Base-by-base conservation (phyloP, 495 filamentous ascomycete species). In the Poronia punctata region DNA sequence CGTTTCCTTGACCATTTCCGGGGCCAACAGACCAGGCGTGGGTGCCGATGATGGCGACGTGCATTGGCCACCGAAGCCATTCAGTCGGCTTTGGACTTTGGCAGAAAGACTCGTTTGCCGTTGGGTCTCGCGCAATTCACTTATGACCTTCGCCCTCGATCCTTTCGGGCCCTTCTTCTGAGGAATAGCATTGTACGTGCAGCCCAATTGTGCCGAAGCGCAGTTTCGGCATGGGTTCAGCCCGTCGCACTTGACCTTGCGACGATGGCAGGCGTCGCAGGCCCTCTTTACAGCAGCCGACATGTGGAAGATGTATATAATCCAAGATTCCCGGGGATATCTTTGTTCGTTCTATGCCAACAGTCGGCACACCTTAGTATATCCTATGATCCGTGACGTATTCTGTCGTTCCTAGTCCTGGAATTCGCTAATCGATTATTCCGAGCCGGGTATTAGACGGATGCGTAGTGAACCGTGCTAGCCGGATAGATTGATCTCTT, bases 111-210 rank as follows among this genome's bases (percentile, higher is more conserved):
- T 81, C 12, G 71, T 71, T 46, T 81, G 74, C 46, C 68, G 66
- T 46, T 84, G 79, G 9, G 65, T 83, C 56, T 82, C 77, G 47
- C 80, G 72, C 23, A 88, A 63, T 56, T 88, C 82, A 45, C 74
- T 83, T 52, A 93, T 86, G 35, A 89, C 79, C 64, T 87, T 90
- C 27, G 86, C 85, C 38, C 84, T 67, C 49, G 76, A 82, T 40
- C 85, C 84, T 60, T 90, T 89, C 22, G 84, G 84, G 0, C 86
- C 86, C 62, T 89, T 88, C 66, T 88, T 89, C 64, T 86, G 84
- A 0, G 83, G 85, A 31, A 88, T 79, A n/a, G 82, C 75, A 65
- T 86, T 80, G 70, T 85, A 86, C 12, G 83, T 88, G 68, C 86
- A 89, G 3, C 68, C 68, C 21, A 92, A 65, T 38, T 80, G 77